Evolutionary conservation across 2,329 filamentous ascomycete genomes (phyloP).

Genomic region (Cladosporium sp.): DNA sequence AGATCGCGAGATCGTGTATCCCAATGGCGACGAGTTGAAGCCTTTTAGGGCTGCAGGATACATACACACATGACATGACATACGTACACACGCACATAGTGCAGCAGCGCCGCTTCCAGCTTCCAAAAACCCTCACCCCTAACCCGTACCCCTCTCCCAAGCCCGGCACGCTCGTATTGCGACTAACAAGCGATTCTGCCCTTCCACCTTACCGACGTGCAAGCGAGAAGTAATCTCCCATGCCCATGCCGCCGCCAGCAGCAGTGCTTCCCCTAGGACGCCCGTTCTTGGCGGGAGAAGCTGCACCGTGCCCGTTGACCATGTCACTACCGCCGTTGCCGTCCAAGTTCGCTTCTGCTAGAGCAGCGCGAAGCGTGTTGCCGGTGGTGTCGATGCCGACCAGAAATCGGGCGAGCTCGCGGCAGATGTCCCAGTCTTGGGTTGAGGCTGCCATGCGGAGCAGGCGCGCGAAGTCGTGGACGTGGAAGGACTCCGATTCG

Average conservation of each 20-base stretch:
- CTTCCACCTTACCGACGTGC: neutral
- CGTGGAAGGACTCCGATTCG: constrained; percentile 43
- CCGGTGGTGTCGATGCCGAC: constrained; percentile 87
- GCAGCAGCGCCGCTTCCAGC: no score
- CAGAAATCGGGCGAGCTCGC: constrained; percentile 89
- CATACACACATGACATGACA: neutral
- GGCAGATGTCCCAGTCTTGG: constrained; percentile 91
- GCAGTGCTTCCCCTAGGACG: neutral
- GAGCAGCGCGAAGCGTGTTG: constrained; percentile 67
- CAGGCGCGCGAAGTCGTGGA: constrained; percentile 70
- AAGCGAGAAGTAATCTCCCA: constrained; percentile 9
- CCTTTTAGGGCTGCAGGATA: constrained; percentile 5
- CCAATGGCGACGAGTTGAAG: neutral
- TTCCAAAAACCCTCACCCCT: no score
- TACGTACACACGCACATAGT: neutral
- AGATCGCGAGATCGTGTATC: no score
- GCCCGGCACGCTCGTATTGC: no score
- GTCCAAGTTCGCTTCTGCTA: constrained; percentile 39
- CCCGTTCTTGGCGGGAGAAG: constrained; percentile 1
- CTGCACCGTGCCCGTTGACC: neutral
- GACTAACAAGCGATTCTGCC: no score
- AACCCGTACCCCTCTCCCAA: no score
- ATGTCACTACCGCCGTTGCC: neutral
- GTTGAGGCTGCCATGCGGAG: constrained; percentile 76
- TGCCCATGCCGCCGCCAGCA: neutral